phyloP scores from a whole-genome alignment of 345 rosid species.

The Garcia nutans region DNA sequence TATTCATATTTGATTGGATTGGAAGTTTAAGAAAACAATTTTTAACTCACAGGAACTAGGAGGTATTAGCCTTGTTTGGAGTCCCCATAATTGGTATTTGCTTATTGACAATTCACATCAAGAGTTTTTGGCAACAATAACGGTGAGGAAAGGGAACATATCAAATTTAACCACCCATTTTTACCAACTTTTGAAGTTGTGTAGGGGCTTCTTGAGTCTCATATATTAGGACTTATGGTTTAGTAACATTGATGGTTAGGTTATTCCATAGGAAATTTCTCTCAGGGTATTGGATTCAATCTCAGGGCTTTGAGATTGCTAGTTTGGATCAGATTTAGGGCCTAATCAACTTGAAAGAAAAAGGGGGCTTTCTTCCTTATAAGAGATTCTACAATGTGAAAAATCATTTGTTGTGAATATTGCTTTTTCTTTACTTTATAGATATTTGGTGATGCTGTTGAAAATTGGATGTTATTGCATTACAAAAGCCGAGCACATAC shows the following conservation, averaged over 20 bases:
- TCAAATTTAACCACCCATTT: no score
- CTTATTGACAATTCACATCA: background rate
- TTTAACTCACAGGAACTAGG: no score
- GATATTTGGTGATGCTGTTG: background rate
- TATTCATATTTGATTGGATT: no score
- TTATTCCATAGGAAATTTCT: no score
- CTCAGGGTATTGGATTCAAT: no score
- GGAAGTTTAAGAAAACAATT: no score
- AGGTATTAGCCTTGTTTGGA: no score
- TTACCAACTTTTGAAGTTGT: background rate
- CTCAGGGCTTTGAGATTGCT: no score
- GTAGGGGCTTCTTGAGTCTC: no score
- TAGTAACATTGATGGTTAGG: background rate
- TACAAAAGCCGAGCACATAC: background rate
- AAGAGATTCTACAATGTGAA: background rate
- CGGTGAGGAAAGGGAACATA: no score
- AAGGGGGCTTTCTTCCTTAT: background rate
- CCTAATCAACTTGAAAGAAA: no score
- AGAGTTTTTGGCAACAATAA: background rate
- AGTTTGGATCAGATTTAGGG: no score
- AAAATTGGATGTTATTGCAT: background rate
- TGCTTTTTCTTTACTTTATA: background rate
- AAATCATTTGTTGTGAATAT: background rate
- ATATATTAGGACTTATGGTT: background rate
- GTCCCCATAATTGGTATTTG: background rate